phyloP scores from a whole-genome alignment of 2,329 filamentous ascomycete species.

The Chaetomiaceae sp. region DNA sequence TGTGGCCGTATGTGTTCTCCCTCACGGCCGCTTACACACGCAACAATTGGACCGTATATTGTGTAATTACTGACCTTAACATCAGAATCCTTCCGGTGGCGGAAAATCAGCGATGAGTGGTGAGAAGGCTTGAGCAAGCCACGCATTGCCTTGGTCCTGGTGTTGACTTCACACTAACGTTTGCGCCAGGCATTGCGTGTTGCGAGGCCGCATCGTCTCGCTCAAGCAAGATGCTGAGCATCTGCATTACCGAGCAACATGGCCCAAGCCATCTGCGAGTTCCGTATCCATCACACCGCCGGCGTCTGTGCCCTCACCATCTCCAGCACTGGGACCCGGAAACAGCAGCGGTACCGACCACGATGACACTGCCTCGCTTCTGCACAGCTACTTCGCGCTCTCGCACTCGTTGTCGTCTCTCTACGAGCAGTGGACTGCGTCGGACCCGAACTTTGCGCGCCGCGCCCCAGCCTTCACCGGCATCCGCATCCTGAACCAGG shows the following conservation, averaged over 20 bases:
- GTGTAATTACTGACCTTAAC: no score
- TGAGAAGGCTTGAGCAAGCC: constrained; percentile 27
- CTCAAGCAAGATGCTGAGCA: constrained; percentile 73
- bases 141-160: background rate
- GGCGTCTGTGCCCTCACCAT: constrained; percentile 32
- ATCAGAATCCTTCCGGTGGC: constrained; percentile 86
- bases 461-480: constrained; percentile 84
- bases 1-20: constrained; percentile 56
- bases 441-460: constrained; percentile 82
- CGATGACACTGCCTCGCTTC: constrained; percentile 67
- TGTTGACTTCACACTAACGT: constrained; percentile 1
- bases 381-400: constrained; percentile 84
- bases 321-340: constrained; percentile 20
- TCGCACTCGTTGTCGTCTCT: constrained; percentile 66
- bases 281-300: constrained; percentile 21
- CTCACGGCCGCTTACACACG: background rate
- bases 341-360: constrained; percentile 23
- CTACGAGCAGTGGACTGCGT: constrained; percentile 80
- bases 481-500: constrained; percentile 86
- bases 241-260: constrained; percentile 74
- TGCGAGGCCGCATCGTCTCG: constrained; percentile 78
- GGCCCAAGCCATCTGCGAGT: constrained; percentile 34
- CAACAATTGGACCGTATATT: no score
- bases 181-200: constrained; percentile 68
- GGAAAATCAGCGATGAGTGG: constrained; percentile 81